phyloP scores from a whole-genome alignment of 208 protist genomes.

The Leishmania aethiopica region DNA sequence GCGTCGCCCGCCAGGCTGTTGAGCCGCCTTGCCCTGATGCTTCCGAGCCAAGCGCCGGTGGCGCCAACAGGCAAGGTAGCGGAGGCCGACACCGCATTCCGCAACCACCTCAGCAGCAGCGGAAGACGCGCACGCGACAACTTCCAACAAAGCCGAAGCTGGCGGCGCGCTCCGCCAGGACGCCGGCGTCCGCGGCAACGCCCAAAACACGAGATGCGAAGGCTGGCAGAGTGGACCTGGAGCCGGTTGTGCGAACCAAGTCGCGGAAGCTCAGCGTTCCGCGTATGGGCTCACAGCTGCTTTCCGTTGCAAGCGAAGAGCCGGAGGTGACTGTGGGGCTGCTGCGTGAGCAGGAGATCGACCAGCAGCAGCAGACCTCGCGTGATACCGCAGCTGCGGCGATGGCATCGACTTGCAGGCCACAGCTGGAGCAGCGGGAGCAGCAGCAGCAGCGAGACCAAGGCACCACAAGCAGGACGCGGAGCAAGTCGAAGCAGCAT shows the following conservation, averaged over 20 bases:
- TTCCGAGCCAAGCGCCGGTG: background rate
- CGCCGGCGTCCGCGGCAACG: background rate
- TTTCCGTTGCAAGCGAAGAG: slow-evolving; percentile 20
- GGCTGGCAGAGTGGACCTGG: background rate
- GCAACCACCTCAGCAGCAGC: slow-evolving; percentile 7
- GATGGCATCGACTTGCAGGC: slow-evolving; percentile 9
- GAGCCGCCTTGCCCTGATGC: background rate
- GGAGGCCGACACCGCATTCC: background rate
- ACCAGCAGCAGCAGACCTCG: slow-evolving; percentile 12
- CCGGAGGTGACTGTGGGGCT: slow-evolving; percentile 41
- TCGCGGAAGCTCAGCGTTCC: slow-evolving; percentile 25
- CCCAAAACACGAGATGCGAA: background rate
- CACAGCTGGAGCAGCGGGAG: slow-evolving; percentile 1
- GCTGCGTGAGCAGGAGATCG: slow-evolving; percentile 22
- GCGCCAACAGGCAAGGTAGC: background rate
- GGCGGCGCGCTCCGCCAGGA: slow-evolving; percentile 5
- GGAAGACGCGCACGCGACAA: slow-evolving; percentile 14
- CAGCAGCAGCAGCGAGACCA: slow-evolving; percentile 13
- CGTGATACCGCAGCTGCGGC: slow-evolving; percentile 1
- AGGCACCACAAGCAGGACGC: background rate
- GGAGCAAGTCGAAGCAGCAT: background rate
- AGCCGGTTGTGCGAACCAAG: slow-evolving; percentile 24
- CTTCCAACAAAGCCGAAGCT: slow-evolving; percentile 17
- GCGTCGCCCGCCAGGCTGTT: background rate
- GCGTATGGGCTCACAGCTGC: slow-evolving; percentile 13